These are phyloP conservation scores for Solanum sitiens DNA, from an alignment of 257 asterid genomes.

Conservation along the genomic window DNA sequence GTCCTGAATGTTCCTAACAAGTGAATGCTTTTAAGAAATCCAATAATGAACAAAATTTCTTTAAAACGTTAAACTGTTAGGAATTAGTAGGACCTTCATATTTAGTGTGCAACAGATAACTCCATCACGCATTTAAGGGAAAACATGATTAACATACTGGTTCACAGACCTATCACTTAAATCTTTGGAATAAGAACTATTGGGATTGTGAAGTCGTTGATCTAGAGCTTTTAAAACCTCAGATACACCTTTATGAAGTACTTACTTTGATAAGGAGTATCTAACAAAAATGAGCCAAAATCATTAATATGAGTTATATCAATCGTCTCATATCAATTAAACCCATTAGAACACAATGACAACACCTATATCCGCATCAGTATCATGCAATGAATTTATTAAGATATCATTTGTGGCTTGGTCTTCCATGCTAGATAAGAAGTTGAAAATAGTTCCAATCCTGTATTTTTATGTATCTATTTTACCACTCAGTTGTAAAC, in stretches of 20 bases:
- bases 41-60: too few species aligned
- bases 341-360: conserved; percentile 16
- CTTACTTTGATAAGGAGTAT: neutral
- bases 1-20: conserved; percentile 3
- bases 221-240: conserved; percentile 10
- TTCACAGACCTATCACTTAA: neutral
- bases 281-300: too few species aligned
- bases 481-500: conserved; percentile 3
- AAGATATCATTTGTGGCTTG: conserved; percentile 9
- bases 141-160: neutral
- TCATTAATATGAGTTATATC: too few species aligned
- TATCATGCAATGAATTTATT: neutral
- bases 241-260: conserved; percentile 2
- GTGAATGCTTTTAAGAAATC: too few species aligned
- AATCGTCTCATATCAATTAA: conserved; percentile 6
- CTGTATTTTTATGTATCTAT: neutral
- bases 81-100: conserved; percentile 53
- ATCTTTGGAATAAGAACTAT: neutral
- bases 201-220: conserved; percentile 3
- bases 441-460: neutral
- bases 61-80: conserved; percentile 24
- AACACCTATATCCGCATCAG: conserved; percentile 25
- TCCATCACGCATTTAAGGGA: conserved; percentile 45
- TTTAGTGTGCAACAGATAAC: conserved; percentile 59
- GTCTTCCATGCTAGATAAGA: conserved; percentile 9